Evolutionary conservation across 768 basidiomycete genomes (phyloP), one percentile per base, ranked within the genome.

Genomic region (Calocybe cyanea): DNA sequence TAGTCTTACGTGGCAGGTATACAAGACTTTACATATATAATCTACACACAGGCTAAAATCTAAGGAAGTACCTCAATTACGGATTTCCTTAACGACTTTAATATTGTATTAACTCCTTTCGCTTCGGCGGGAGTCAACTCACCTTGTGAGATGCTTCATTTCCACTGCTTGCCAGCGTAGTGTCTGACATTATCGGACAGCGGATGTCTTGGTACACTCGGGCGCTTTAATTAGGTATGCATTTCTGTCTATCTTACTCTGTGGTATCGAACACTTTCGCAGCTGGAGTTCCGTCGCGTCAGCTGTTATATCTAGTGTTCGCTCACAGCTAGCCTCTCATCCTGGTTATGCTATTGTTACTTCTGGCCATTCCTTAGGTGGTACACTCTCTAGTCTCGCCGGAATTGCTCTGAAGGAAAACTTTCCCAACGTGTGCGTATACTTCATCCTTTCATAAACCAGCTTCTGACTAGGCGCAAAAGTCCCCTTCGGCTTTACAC

Each of bases 1-100:
- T 73, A 19, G 59, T 70, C 20, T 62, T 76, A 37, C 70, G 65
- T 21, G 73, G 75, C 25, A 63, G 68, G 45, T 63, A 60, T 20
- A 58, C 45, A 30, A 14, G 45, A 14, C n/a, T 41, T 35, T 2
- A 28, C 25, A 28, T 28, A 11, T 6, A 28, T 48, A 45, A 13
- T 21, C 19, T 7, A 41, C 48, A 36, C 34, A 6, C 7, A n/a
- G 34, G 34, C 34, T 42, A 24, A 28, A 28, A 28, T 28, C 6
- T 11, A 17, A 19, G 1, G n/a, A 18, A 60, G 59, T 31, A 44
- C 51, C 11, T 54, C 54, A 9, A 6, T 56, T 9, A 43, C 48
- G 10, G 58, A 61, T 52, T 41, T 57, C 19, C 5, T 58, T 8
- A 46, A 51, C n/a, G 64, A 65, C 44, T 33, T 51, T 13, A 23